Percentiles rank a stretch among this genome's conserved stretches.
Conservation (phyloP, 306 rosid species). For the Trichosanthes cucumerina region DNA sequence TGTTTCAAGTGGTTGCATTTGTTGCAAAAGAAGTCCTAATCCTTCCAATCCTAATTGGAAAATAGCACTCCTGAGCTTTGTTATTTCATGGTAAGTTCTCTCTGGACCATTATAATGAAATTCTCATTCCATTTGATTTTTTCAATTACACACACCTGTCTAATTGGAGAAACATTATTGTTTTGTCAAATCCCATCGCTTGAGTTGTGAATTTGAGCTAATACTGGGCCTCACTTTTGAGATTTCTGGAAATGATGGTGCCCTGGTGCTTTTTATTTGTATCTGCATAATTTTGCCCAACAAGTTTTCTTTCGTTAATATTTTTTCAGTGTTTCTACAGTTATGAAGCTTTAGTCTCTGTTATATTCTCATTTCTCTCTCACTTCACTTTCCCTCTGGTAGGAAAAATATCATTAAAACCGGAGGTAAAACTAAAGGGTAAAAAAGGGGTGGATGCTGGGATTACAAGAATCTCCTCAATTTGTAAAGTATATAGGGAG, state of each 20-base stretch:
- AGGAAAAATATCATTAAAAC: neutral
- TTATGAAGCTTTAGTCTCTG: neutral
- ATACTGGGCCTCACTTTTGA: neutral
- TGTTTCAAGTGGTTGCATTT: constrained; percentile 68
- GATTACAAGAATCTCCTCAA: neutral
- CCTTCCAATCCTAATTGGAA: constrained; percentile 58
- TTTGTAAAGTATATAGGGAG: neutral
- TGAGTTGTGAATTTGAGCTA: neutral
- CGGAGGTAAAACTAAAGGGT: neutral
- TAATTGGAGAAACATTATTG: neutral
- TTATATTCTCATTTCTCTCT: neutral
- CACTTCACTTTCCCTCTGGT: neutral
- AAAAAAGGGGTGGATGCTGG: neutral
- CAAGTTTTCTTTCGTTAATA: neutral
- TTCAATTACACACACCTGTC: neutral
- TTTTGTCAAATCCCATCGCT: neutral
- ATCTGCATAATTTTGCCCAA: neutral
- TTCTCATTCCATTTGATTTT: neutral
- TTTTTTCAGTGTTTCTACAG: neutral
- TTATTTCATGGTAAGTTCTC: constrained; percentile 61
- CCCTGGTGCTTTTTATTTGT: neutral
- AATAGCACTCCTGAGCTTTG: constrained; percentile 60
- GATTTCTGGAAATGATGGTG: neutral
- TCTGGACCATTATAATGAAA: neutral
- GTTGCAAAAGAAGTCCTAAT: constrained; percentile 52